Base-by-base conservation (phyloP, 495 filamentous ascomycete genomes). In the Xylaria venustula region DNA sequence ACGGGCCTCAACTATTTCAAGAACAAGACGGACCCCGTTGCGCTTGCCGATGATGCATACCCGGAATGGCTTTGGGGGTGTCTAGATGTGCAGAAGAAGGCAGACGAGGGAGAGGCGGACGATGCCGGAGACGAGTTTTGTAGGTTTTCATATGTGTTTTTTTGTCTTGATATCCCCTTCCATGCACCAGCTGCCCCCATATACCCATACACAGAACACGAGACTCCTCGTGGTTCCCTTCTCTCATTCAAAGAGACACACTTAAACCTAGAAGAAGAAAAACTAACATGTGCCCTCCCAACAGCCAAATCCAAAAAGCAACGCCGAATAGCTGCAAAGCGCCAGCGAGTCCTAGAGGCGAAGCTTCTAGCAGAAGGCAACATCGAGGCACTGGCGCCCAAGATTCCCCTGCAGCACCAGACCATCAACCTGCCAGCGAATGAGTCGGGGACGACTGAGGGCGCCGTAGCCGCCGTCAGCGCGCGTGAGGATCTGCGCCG, bases 1-100 rank as follows among this genome's bases (percentile, higher is more conserved):
- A 85, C 79, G 30, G 91, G 92, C 7, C 80, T 98, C 61, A 95
- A 92, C 73, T 97, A 94, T 77, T 78, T 95, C 68, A 97, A 97
- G 79, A 77, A 76, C 55, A 74, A 71, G 61, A 81, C 81, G 40
- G 87, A 91, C 69, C 86, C 86, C 0, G 64, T 96, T 11, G 94
- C 94, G 28, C 77, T 86, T 66, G 83, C 88, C 54, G 94, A 98
- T 71, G 76, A 83, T 32, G 92, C 91, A 55, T 98, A 98, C 77
- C 94, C 94, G 15, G 82, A 79, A 12, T 98, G 94, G 94, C 76
- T 98, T 54, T 98, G 94, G 94, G 75, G 69, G 0, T 83, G 92
- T 63, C 76, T 97, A 23, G 83, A 85, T 17, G 77, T 82, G 70
- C 70, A 76, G 64, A 80, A 81, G 67, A 81, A 79, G 37, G 66